Evolutionary conservation across 208 protist species (phyloP), one percentile per base, ranked within the genome.

Genomic region (Leishmania braziliensis): DNA sequence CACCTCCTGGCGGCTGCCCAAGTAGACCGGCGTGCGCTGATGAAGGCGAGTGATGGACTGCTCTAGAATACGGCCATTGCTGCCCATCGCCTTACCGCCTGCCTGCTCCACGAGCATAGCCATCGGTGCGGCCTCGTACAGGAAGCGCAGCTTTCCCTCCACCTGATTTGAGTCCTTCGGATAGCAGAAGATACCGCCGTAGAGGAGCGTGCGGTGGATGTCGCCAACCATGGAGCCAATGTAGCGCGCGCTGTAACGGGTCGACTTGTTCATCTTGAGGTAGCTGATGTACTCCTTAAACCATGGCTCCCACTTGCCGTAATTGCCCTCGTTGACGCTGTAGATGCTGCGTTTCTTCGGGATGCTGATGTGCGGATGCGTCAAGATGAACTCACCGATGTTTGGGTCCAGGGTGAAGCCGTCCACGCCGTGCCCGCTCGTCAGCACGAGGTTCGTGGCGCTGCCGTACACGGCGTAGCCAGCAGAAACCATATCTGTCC

Each of bases 171-270:
- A 84, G 81, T 99, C 98, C 33, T 83, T 94, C 36, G 99, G 98
- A 88, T 99, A 99, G 85, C 98, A 98, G 89, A 99, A 99, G 78
- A 99, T 98, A 79, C 99, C 99, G 33, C 99, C 99, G 87, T 99
- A 99, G 8, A 99, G 89, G 9, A 99, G 84, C 14, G 98, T 99
- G 75, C 99, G 93, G 91, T 99, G 98, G n/a, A 99, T 93, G 85
- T 99, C 99, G 50, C 95, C 97, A n/a, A 99, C 97, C 97, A 99
- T 99, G 51, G 90, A 96, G 60, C 97, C 96, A 69, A 98, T 97
- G 88, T 99, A 98, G 70, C 97, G 88, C 18, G 88, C 87, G 20
- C 90, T 88, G 87, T 96, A 98, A 0, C 72, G 43, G 71, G 91
- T 85, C 50, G 87, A 90, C 69, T 87, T 88, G 84, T 93, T 93